These are phyloP conservation scores for Erythrophleum fordii DNA, from an alignment of 306 rosid species.

Conservation along the genomic window DNA sequence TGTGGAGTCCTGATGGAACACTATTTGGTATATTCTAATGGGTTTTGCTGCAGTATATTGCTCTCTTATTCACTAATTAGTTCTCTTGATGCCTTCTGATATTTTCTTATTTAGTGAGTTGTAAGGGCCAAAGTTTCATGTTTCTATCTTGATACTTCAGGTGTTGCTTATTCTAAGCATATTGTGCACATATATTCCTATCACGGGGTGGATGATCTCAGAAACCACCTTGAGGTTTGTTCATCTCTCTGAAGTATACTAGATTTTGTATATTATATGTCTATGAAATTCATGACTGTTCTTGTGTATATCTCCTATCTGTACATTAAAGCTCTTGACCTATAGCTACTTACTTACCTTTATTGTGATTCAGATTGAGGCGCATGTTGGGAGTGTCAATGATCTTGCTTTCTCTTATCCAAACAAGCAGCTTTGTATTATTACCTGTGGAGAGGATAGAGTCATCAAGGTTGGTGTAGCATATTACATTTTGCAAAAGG, in stretches of 20 bases:
- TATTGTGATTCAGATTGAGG: slow-evolving; percentile 57
- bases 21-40: slow-evolving; percentile 66
- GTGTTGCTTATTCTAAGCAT: slow-evolving; percentile 75
- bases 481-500: slow-evolving; percentile 28
- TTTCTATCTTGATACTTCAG: slow-evolving; percentile 41
- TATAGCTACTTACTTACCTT: not conserved
- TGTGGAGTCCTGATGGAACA: slow-evolving; percentile 96
- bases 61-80: slow-evolving; percentile 15
- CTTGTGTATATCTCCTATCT: slow-evolving; percentile 2
- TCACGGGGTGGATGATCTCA: slow-evolving; percentile 77
- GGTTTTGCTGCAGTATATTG: slow-evolving; percentile 15
- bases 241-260: slow-evolving; percentile 20
- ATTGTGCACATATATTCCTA: slow-evolving; percentile 88
- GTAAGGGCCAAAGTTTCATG: slow-evolving; percentile 21
- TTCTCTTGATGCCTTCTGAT: not conserved
- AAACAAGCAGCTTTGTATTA: slow-evolving; percentile 65
- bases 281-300: not conserved
- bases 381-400: slow-evolving; percentile 72
- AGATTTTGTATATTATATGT: slow-evolving; percentile 16
- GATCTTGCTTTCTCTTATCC: slow-evolving; percentile 79
- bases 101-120: not conserved
- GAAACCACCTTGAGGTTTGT: slow-evolving; percentile 91
- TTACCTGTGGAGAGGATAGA: slow-evolving; percentile 96
- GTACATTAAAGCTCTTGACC: slow-evolving; percentile 14
- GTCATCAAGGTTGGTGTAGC: slow-evolving; percentile 79